phyloP scores from a whole-genome alignment of 2,329 filamentous ascomycete species.

The Alternaria gansuensis region DNA sequence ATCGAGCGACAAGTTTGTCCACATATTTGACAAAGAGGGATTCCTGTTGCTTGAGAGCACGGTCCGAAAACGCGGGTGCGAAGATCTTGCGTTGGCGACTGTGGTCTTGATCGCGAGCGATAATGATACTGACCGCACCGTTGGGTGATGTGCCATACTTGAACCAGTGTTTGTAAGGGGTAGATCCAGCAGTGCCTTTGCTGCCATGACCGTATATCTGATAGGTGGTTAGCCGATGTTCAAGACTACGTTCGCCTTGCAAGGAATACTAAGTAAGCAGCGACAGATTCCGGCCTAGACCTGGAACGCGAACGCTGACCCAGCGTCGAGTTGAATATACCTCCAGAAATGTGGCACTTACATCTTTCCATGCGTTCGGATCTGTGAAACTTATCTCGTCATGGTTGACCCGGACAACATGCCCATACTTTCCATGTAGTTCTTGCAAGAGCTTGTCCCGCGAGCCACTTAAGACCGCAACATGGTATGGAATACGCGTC shows the following conservation, averaged over 20 bases:
- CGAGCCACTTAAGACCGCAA: conserved; percentile 36
- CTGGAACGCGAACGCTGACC: background rate
- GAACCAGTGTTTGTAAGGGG: conserved; percentile 38
- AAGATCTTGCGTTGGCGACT: conserved; percentile 53
- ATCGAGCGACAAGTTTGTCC: conserved; percentile 51
- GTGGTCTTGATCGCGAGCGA: conserved; percentile 49
- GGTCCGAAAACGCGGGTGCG: conserved; percentile 55
- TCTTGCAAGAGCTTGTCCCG: conserved; percentile 32
- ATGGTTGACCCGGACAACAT: conserved; percentile 53
- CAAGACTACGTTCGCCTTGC: background rate
- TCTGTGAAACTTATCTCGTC: conserved; percentile 55
- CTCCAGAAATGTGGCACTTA: conserved; percentile 12
- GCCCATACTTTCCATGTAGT: conserved; percentile 54
- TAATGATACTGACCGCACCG: conserved; percentile 43
- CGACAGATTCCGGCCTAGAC: background rate
- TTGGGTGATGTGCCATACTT: conserved; percentile 36
- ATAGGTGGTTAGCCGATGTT: background rate
- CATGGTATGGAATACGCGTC: conserved; percentile 47
- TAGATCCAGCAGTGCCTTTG: conserved; percentile 27
- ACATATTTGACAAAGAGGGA: conserved; percentile 54
- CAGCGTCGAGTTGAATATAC: background rate
- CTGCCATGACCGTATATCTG: conserved; percentile 41
- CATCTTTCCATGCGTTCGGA: conserved; percentile 48
- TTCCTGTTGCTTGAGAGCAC: conserved; percentile 54
- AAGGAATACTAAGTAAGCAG: background rate